Percentiles rank a stretch among this genome's conserved stretches.
Conservation (phyloP, 192 early-diverging fungal species). For the Rhizophagus sp. region DNA sequence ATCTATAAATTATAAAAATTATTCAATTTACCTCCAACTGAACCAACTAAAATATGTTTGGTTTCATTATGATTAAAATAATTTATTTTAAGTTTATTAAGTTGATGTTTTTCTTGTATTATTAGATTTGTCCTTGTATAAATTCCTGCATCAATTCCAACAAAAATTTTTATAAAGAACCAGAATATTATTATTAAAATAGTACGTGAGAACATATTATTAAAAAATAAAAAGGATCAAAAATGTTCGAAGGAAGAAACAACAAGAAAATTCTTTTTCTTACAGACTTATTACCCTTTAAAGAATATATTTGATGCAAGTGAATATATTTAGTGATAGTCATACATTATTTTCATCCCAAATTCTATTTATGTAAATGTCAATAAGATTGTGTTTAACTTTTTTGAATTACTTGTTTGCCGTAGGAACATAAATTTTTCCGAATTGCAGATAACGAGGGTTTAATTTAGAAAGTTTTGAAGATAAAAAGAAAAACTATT, state of each 20-base stretch:
- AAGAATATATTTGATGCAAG: not conserved
- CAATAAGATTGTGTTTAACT: not conserved
- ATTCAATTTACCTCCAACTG: slow-evolving; percentile 5
- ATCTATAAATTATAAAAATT: not conserved
- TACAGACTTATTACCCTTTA: not conserved
- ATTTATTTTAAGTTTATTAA: not conserved
- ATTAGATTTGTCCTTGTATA: not conserved
- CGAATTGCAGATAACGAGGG: not conserved
- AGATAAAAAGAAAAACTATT: no score
- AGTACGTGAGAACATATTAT: not conserved
- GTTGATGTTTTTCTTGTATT: not conserved
- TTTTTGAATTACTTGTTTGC: no score
- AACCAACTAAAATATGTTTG: slow-evolving; percentile 9
- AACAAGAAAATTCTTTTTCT: not conserved
- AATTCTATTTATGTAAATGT: not conserved
- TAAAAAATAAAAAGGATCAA: not conserved
- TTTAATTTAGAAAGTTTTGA: no score
- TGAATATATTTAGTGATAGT: not conserved
- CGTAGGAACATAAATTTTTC: not conserved
- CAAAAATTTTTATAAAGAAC: not conserved
- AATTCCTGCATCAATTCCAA: not conserved
- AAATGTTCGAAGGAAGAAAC: not conserved
- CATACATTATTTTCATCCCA: not conserved
- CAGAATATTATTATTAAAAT: not conserved
- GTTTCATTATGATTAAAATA: slow-evolving; percentile 3